Percentiles rank a stretch among this genome's conserved stretches.
Evolutionary conservation across 2,329 filamentous ascomycete genomes (phyloP).

Genomic region (Elsinoe batatas): DNA sequence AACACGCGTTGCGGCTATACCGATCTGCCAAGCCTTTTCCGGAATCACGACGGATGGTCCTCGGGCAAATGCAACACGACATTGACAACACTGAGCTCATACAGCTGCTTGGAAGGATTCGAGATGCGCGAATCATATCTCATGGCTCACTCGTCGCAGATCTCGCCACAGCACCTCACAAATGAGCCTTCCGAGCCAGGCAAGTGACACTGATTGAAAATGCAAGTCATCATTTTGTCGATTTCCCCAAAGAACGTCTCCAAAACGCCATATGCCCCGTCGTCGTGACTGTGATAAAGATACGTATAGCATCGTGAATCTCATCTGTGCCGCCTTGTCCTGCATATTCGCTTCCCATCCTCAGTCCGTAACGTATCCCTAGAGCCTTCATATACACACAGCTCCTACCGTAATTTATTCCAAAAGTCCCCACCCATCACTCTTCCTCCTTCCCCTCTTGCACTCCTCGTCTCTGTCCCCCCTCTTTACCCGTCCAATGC

Average conservation of each 20-base stretch:
- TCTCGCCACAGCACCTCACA: no score
- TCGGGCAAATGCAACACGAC: no score
- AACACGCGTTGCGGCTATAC: background rate
- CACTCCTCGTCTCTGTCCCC: background rate
- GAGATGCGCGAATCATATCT: no score
- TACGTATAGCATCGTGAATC: constrained; percentile 2
- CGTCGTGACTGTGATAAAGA: constrained; percentile 11
- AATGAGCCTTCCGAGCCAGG: background rate
- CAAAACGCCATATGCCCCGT: background rate
- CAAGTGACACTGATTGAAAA: background rate
- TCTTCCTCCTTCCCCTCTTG: background rate
- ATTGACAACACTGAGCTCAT: no score
- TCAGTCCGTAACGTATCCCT: no score
- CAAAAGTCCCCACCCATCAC: background rate
- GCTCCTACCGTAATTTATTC: no score
- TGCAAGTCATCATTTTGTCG: background rate
- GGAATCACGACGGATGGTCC: background rate
- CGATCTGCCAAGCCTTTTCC: background rate
- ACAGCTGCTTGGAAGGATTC: no score
- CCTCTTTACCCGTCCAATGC: no score
- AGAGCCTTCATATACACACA: no score
- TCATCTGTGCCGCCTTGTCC: background rate
- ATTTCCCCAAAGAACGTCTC: background rate
- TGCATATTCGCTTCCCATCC: background rate
- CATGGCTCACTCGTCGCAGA: no score